Evolutionary conservation across 208 protist species (phyloP), one percentile per base, ranked within the genome.

Genomic region (Novymonas esmeraldas): DNA sequence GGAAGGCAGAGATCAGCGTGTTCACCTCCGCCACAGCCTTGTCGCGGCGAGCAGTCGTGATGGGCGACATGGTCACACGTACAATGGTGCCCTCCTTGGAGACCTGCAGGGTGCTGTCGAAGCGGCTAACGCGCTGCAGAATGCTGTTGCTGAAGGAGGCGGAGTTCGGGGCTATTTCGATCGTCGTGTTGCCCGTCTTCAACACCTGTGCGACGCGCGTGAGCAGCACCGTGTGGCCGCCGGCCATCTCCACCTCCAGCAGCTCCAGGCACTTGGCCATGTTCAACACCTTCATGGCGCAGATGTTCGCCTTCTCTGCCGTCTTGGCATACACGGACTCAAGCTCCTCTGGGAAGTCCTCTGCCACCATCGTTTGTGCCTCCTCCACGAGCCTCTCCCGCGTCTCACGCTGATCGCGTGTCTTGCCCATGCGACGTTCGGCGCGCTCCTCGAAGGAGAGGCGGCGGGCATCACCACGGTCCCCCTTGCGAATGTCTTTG

Each of bases 241-340:
- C 84, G 9, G 79, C 65, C 55, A 93, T 78, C 41, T 93, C 85
- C 28, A 90, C 75, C 42, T 93, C 83, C 7, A 93, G 73, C 61
- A 84, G 60, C 76, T 95, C 90, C 33, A 95, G 39, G 62, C 90
- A 95, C 70, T 91, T 93, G 44, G 83, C 87, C 85, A 95, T 92
- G 72, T 95, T 95, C 28, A 95, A 55, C 45, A 95, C 87, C 63
- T 93, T 93, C 83, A 93, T 89, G 33, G 87, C 82, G 48, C 73
- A 84, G 61, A 91, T 77, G 73, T 89, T 90, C n/a, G 87, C 84
- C 69, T 82, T 82, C 51, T 93, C 90, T 22, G 82, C 74, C 2
- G 78, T 69, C 36, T 87, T 77, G 26, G 54, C 65, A 56, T 81
- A 93, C 41, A 92, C 73, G 3, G 73, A 59, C 52, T 92, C 78